Base-by-base conservation (phyloP, 169 alveolate species). In the Plasmodium reichenowi region DNA sequence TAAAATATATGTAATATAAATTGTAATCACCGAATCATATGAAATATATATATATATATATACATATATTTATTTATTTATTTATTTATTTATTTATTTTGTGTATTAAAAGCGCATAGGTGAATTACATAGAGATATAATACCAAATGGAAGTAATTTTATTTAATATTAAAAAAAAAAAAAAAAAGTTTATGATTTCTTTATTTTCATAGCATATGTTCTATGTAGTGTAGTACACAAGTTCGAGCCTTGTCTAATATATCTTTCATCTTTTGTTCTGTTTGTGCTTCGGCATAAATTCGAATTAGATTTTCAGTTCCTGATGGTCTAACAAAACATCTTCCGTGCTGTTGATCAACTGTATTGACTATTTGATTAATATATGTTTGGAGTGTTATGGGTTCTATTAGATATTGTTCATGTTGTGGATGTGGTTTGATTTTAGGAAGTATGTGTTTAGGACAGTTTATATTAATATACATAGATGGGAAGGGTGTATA, bases 231-330 rank as follows among this genome's bases (percentile, higher is more conserved):
- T 32, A 32, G 8, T 32, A 32, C 45, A 32, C 45, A 32, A 0
- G 3, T 60, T 45, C 70, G 58, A 29, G 88, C 85, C 45, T 62
- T 71, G 20, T 48, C 62, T 80, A 88, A 88, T 73, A 95, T 88
- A 45, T 83, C 45, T 43, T 92, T 90, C 52, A 94, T 94, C 52
- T 88, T 71, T 43, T 88, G 95, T 24, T 58, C 59, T n/a, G 91
- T 95, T 58, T 90, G 85, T 10, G 97, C 97, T 86, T 98, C 96
- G 5, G 94, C 94, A 74, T 91, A 93, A 43, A 93, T 78, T 43
- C 96, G 93, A 62, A 89, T 54, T 20, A 93, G 52, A 32, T 71
- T 47, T 52, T 93, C 96, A 1, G 96, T 93, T 13, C 96, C 96
- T 3, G 96, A 93, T 3, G 96, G 95, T 50, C 96, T 70, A 0